These are phyloP conservation scores for Fraxinus greggii DNA, from an alignment of 305 asterid species.

Conservation along the genomic window DNA sequence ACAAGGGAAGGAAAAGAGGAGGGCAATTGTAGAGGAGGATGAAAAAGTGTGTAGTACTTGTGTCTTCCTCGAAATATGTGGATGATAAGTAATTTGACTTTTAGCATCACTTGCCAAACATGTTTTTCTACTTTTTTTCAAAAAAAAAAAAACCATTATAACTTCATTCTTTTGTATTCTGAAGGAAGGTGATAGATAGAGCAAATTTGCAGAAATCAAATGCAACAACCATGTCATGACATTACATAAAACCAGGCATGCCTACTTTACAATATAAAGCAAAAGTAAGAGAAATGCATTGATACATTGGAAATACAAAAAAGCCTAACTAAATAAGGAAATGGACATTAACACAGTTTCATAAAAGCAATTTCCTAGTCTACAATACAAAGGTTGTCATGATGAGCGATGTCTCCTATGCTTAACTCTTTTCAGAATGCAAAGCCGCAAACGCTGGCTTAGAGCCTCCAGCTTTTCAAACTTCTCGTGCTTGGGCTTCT, in stretches of 20 bases:
- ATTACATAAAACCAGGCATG: constrained; percentile 24
- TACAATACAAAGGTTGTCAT: constrained; percentile 40
- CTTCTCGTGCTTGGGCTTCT: constrained; percentile 75
- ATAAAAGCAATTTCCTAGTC: constrained; percentile 35
- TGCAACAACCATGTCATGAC: constrained; percentile 8
- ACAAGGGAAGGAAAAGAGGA: background rate
- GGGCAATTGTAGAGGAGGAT: background rate
- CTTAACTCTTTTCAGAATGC: constrained; percentile 78
- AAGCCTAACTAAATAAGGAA: constrained; percentile 2
- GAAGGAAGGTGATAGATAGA: background rate
- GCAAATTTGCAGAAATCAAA: constrained; percentile 17
- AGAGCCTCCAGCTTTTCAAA: constrained; percentile 91
- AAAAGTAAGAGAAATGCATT: background rate
- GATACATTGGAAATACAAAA: background rate
- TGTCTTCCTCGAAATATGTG: background rate
- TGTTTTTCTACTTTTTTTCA: background rate
- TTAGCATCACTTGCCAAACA: background rate
- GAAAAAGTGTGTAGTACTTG: background rate
- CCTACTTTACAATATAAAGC: constrained; percentile 16
- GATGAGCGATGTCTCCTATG: constrained; percentile 82
- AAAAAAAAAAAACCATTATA: background rate
- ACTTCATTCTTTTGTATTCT: background rate
- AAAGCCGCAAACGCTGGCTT: constrained; percentile 80
- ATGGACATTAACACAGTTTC: constrained; percentile 11
- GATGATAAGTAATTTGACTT: background rate